Percentiles rank a stretch among this genome's conserved stretches.
Conservation (phyloP, 1,284 basidiomycete species). For the Anthracocystis panici-leucophaei region DNA sequence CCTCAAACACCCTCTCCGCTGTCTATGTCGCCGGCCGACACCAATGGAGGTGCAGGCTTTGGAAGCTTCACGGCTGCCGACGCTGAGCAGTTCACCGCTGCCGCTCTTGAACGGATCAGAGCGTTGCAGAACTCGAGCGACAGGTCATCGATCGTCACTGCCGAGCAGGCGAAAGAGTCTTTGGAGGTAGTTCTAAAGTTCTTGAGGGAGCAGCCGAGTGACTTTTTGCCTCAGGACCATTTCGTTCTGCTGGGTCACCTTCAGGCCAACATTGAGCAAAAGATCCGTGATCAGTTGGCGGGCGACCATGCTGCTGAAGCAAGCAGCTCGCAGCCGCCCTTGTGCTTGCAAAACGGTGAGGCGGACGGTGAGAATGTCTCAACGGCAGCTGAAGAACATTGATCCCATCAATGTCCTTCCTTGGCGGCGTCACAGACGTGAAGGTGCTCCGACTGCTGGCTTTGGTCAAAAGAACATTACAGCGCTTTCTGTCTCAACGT, state of each 20-base stretch:
- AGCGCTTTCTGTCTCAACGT: no score
- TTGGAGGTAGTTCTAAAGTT: conserved; percentile 42
- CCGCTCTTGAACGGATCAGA: conserved; percentile 27
- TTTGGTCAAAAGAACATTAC: background rate
- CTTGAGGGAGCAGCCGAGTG: conserved; percentile 45
- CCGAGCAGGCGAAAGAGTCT: conserved; percentile 42
- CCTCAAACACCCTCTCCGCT: conserved; percentile 46
- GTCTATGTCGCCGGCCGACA: conserved; percentile 34
- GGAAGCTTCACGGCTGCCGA: conserved; percentile 6
- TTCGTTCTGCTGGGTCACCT: conserved; percentile 43
- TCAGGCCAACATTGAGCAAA: conserved; percentile 47
- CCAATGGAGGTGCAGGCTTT: conserved; percentile 2
- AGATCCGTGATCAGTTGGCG: conserved; percentile 19
- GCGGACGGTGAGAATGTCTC: background rate
- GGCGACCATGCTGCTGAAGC: conserved; percentile 5
- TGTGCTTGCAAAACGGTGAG: conserved; percentile 8
- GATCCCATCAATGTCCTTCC: background rate
- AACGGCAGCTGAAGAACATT: conserved; percentile 2
- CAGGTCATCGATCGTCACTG: conserved; percentile 26
- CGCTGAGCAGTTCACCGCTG: conserved; percentile 21
- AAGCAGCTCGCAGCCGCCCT: background rate
- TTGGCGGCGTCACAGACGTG: no score
- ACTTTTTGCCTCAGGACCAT: conserved; percentile 37
- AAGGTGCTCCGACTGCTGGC: no score
- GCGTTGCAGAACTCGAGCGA: conserved; percentile 19